Evolutionary conservation across 2,329 filamentous ascomycete genomes (phyloP).

Genomic region (Chaetomium sp.): DNA sequence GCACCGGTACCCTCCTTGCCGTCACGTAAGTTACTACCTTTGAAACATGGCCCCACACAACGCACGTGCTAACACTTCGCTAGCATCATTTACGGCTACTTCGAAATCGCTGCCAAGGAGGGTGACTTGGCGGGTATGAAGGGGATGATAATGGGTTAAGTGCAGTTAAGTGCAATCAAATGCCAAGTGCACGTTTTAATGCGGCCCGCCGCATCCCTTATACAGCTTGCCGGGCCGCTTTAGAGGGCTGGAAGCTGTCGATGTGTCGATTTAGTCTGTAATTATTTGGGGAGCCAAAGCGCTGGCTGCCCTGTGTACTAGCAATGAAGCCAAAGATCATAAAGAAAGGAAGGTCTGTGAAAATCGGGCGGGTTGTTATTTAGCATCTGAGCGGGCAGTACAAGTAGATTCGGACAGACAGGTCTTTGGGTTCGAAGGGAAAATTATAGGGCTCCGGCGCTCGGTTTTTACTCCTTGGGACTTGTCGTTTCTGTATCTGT

Average conservation of each 20-base stretch:
- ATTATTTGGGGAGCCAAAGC: slow-evolving; percentile 14
- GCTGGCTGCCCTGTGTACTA: slow-evolving; percentile 22
- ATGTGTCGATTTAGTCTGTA: slow-evolving; percentile 16
- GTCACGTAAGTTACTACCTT: slow-evolving; percentile 68
- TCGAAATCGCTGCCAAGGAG: slow-evolving; percentile 98
- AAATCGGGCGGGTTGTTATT: slow-evolving; percentile 19
- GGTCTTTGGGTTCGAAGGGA: slow-evolving; percentile 12
- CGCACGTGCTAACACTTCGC: slow-evolving; percentile 28
- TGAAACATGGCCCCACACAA: too few relatives aligned
- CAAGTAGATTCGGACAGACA: slow-evolving; percentile 12
- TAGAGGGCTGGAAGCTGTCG: slow-evolving; percentile 9
- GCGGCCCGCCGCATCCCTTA: not conserved
- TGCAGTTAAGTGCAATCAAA: not conserved
- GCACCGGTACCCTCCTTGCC: slow-evolving; percentile 95
- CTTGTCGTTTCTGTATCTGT: not conserved
- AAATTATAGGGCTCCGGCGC: slow-evolving; percentile 14
- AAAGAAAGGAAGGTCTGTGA: slow-evolving; percentile 19
- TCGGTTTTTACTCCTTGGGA: slow-evolving; percentile 8
- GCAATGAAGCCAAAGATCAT: slow-evolving; percentile 18
- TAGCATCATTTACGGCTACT: slow-evolving; percentile 98
- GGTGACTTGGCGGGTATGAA: slow-evolving; percentile 84
- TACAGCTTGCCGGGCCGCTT: slow-evolving; percentile 4
- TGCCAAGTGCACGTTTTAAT: not conserved
- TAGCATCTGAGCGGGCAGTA: slow-evolving; percentile 21
- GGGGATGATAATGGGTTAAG: slow-evolving; percentile 65